Evolutionary conservation across 2,329 filamentous ascomycete genomes (phyloP).

Genomic region (Fusarium burgessii): DNA sequence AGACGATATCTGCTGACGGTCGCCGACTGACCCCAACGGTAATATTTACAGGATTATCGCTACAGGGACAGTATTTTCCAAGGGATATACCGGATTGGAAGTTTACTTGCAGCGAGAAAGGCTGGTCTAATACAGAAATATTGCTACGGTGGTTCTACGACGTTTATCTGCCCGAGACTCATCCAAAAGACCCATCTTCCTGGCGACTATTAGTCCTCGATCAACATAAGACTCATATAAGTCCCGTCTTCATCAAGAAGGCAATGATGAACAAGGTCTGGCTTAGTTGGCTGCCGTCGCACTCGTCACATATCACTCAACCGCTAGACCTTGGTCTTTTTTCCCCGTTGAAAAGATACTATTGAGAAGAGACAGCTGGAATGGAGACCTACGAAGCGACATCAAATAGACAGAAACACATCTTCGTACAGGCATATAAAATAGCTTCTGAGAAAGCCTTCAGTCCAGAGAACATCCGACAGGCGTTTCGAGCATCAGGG

Average conservation of each 20-base stretch:
- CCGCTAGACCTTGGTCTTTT: not conserved
- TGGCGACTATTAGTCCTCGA: not conserved
- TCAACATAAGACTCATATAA: not conserved
- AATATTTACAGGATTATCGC: not conserved
- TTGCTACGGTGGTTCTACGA: not conserved
- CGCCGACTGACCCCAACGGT: not conserved
- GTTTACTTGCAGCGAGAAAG: not conserved
- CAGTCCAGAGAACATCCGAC: not conserved
- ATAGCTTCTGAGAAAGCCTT: not conserved
- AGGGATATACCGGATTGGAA: not conserved
- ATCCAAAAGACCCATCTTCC: not conserved
- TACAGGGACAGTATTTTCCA: not conserved
- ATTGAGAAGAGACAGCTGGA: not conserved
- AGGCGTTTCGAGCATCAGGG: not conserved
- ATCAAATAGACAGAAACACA: not conserved
- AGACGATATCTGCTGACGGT: not conserved
- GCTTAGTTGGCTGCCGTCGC: too few species aligned
- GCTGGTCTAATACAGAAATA: not conserved
- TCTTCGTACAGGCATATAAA: not conserved
- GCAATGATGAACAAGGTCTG: too few species aligned
- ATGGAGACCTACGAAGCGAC: not conserved
- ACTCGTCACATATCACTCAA: not conserved
- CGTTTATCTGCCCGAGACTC: not conserved
- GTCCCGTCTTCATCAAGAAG: too few species aligned
- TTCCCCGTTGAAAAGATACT: not conserved